phyloP scores from a whole-genome alignment of 306 rosid species.

The Vigna nakashimae region DNA sequence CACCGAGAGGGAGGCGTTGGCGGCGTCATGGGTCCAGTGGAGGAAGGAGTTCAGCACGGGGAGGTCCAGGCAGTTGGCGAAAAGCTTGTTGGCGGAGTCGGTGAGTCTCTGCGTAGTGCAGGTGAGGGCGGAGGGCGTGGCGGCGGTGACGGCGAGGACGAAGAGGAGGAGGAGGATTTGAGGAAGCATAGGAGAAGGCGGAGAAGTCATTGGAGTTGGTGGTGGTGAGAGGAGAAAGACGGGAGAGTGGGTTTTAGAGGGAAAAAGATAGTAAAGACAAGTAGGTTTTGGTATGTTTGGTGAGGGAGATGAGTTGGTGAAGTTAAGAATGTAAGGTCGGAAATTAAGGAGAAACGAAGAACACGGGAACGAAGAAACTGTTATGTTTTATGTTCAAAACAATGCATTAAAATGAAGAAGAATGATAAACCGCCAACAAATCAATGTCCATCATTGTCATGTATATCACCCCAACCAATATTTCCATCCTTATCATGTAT shows the following conservation, averaged over 20 bases:
- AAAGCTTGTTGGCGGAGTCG: slow-evolving; percentile 42
- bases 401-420: background rate
- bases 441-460: too few relatives aligned
- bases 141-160: slow-evolving; percentile 15
- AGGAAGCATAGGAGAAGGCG: background rate
- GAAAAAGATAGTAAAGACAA: background rate
- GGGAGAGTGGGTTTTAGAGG: background rate
- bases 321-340: background rate
- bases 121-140: slow-evolving; percentile 49
- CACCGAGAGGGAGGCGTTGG: slow-evolving; percentile 68
- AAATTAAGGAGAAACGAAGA: background rate
- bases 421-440: too few relatives aligned
- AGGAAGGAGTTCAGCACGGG: slow-evolving; percentile 63
- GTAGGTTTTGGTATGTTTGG: background rate
- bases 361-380: background rate
- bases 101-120: slow-evolving; percentile 63
- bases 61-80: slow-evolving; percentile 63
- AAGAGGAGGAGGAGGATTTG: slow-evolving; percentile 34
- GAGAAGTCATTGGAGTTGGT: slow-evolving; percentile 42
- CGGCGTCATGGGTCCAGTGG: slow-evolving; percentile 60
- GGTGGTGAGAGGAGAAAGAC: too few relatives aligned
- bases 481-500: too few relatives aligned
- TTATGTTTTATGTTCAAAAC: background rate
- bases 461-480: too few relatives aligned
- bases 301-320: slow-evolving; percentile 3